Evolutionary conservation across 306 rosid species (phyloP).

Genomic region (Cucumis hystrix): DNA sequence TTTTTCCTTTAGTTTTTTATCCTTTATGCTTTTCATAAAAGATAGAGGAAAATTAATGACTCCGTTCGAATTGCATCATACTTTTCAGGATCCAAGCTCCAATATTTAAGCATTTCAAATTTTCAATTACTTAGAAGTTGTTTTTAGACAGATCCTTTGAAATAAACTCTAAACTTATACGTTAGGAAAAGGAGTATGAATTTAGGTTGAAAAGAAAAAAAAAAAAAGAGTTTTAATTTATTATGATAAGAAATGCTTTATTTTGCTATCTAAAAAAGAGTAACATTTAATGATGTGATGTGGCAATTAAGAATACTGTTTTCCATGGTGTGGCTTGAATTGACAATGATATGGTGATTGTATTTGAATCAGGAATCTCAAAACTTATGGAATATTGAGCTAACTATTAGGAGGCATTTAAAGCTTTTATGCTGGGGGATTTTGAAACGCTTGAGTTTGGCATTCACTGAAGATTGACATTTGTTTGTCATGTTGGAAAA

Average conservation of each 20-base stretch:
- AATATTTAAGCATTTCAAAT: neutral
- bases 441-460: conserved; percentile 33
- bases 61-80: neutral
- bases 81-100: neutral
- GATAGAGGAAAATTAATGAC: neutral
- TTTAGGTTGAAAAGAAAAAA: neutral
- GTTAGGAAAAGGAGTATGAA: neutral
- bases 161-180: neutral
- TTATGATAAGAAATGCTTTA: neutral
- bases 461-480: conserved; percentile 14
- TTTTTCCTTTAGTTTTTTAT: neutral
- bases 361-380: neutral
- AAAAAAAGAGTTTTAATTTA: neutral
- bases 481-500: conserved; percentile 13
- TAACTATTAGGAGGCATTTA: neutral
- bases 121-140: neutral
- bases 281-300: neutral
- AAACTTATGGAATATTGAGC: neutral
- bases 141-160: neutral
- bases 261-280: neutral
- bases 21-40: neutral
- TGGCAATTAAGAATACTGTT: neutral
- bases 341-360: neutral
- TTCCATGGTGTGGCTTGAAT: neutral
- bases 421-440: neutral